phyloP scores from a whole-genome alignment of 345 rosid genomes.

The Bruguiera sexangula region DNA sequence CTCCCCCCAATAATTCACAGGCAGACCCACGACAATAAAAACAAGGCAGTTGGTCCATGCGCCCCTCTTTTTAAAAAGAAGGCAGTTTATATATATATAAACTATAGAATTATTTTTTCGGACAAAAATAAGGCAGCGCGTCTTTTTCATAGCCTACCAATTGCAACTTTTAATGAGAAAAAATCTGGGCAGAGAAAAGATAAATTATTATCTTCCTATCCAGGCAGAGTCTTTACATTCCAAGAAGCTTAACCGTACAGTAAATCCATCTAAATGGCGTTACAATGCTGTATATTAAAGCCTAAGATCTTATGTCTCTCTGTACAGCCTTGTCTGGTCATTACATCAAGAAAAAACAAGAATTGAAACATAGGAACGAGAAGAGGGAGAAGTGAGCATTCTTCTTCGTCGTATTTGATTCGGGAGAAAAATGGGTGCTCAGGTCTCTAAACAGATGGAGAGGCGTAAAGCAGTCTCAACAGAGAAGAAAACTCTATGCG shows the following conservation, averaged over 20 bases:
- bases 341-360: slow-evolving; percentile 1
- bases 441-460: slow-evolving; percentile 52
- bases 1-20: slow-evolving; percentile 27
- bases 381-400: neutral
- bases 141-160: slow-evolving; percentile 4
- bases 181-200: neutral
- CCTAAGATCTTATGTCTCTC: slow-evolving; percentile 1
- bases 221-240: neutral
- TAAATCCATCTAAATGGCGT: slow-evolving; percentile 6
- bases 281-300: slow-evolving; percentile 13
- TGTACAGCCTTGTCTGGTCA: neutral
- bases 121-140: neutral
- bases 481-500: slow-evolving; percentile 52
- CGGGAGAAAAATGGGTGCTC: slow-evolving; percentile 55
- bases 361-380: neutral
- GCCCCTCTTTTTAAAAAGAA: too few relatives aligned
- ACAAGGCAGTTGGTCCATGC: neutral
- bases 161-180: neutral
- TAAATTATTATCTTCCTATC: neutral
- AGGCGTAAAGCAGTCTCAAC: slow-evolving; percentile 45
- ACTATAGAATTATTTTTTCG: too few relatives aligned
- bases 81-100: too few relatives aligned
- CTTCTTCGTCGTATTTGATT: neutral
- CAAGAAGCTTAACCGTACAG: slow-evolving; percentile 4
- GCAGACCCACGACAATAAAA: slow-evolving; percentile 5